These are phyloP conservation scores for Hypsizygus marmoreus DNA, from an alignment of 768 basidiomycete genomes.

Conservation along the genomic window DNA sequence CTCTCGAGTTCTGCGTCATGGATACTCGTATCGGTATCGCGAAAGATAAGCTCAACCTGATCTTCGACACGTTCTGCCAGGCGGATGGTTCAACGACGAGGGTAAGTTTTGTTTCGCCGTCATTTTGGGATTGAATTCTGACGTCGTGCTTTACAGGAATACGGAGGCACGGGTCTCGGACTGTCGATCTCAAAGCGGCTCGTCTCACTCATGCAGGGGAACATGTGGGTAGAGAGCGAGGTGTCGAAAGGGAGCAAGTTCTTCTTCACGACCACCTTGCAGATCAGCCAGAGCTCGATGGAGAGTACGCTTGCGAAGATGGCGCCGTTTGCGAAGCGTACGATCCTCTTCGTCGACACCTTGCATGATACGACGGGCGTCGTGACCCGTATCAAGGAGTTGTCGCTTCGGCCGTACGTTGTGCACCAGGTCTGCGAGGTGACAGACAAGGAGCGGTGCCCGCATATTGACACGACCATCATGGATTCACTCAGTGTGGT, in stretches of 20 bases:
- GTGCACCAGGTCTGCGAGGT: conserved; percentile 82
- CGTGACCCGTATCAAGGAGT: conserved; percentile 71
- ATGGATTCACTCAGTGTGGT: conserved; percentile 88
- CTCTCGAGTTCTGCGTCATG: conserved; percentile 94
- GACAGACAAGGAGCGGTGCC: conserved; percentile 76
- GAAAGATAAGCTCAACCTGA: conserved; percentile 95
- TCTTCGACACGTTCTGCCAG: conserved; percentile 99
- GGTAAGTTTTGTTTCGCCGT: conserved; percentile 45
- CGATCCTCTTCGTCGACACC: conserved; percentile 92
- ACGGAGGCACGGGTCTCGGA: conserved; percentile 95
- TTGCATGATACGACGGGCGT: conserved; percentile 75
- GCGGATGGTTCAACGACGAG: conserved; percentile 98
- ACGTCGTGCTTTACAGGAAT: conserved; percentile 63
- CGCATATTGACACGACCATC: conserved; percentile 93
- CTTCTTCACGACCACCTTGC: conserved; percentile 94
- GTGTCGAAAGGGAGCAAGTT: conserved; percentile 91
- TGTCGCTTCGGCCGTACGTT: conserved; percentile 77
- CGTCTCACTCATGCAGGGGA: conserved; percentile 95
- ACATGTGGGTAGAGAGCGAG: conserved; percentile 98
- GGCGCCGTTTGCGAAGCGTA: conserved; percentile 82
- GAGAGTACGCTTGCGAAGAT: conserved; percentile 79
- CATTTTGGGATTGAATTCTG: conserved; percentile 2
- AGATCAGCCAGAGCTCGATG: conserved; percentile 73
- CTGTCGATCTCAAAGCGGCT: conserved; percentile 97
- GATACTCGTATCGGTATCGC: conserved; percentile 99